Evolutionary conservation across 2,329 filamentous ascomycete genomes (phyloP).

Genomic region (Trichoderma sp.): DNA sequence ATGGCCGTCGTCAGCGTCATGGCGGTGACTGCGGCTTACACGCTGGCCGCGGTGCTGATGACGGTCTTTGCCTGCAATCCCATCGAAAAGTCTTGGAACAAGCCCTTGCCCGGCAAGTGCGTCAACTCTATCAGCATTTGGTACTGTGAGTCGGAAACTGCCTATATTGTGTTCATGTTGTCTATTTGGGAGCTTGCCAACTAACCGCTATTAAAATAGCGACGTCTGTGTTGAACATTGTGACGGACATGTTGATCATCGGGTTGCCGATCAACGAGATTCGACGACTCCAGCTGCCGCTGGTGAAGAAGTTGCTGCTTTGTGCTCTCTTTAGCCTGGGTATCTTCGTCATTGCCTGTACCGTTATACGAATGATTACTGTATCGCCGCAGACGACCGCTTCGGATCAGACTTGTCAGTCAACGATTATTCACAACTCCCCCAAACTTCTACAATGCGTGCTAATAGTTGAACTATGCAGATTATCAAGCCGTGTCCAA

Average conservation of each 20-base stretch:
- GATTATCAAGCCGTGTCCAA: not conserved
- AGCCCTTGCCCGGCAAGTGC: not conserved
- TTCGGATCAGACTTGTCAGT: not conserved
- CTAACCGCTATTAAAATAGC: not conserved
- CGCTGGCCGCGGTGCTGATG: not conserved
- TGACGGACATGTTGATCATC: not conserved
- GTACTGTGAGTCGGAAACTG: not conserved
- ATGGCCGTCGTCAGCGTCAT: not conserved
- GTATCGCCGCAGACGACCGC: not conserved
- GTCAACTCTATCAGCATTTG: not conserved
- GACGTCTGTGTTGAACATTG: not conserved
- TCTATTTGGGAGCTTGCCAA: too few species aligned
- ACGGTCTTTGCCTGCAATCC: not conserved
- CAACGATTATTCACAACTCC: not conserved
- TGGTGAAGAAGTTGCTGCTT: not conserved
- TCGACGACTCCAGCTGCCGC: not conserved
- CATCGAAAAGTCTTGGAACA: not conserved
- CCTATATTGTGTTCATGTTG: too few species aligned
- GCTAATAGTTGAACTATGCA: not conserved
- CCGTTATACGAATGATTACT: not conserved
- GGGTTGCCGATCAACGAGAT: not conserved
- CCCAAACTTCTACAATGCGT: not conserved
- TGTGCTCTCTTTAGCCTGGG: not conserved
- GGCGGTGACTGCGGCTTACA: not conserved
- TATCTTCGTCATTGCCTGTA: not conserved